Conservation (phyloP, 495 filamentous ascomycete species). For the Peziza echinospora region DNA sequence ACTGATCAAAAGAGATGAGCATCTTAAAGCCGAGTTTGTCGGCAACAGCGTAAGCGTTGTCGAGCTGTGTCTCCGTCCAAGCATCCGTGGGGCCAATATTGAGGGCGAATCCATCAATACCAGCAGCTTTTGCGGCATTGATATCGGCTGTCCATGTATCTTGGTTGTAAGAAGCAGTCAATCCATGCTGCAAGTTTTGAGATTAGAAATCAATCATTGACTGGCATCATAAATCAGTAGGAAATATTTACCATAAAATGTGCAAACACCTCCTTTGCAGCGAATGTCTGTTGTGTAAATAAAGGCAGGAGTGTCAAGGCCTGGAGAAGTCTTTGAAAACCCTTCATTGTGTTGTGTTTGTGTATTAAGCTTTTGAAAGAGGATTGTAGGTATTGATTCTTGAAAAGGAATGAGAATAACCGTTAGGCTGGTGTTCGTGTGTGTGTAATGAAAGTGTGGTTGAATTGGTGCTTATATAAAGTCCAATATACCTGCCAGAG, state of each 20-base stretch:
- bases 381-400: too few relatives aligned
- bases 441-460: too few relatives aligned
- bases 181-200: constrained; percentile 18
- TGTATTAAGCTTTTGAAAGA: too few relatives aligned
- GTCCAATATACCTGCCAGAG: too few relatives aligned
- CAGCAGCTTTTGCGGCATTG: constrained; percentile 31
- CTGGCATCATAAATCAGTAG: background rate
- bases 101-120: constrained; percentile 53
- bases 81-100: constrained; percentile 38
- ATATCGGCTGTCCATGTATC: constrained; percentile 41
- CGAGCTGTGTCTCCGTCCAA: constrained; percentile 29
- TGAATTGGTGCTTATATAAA: too few relatives aligned
- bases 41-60: constrained; percentile 34
- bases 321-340: constrained; percentile 5
- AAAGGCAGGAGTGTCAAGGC: background rate
- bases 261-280: constrained; percentile 20
- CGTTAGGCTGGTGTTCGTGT: too few relatives aligned
- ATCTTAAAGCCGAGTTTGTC: constrained; percentile 34
- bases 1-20: constrained; percentile 50
- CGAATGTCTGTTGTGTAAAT: background rate
- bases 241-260: constrained; percentile 25
- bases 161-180: constrained; percentile 23
- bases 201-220: background rate
- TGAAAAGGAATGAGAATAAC: too few relatives aligned
- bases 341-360: background rate